Conservation (phyloP, 1,139 yeast species). For the Entelexis paramagnoliae region DNA sequence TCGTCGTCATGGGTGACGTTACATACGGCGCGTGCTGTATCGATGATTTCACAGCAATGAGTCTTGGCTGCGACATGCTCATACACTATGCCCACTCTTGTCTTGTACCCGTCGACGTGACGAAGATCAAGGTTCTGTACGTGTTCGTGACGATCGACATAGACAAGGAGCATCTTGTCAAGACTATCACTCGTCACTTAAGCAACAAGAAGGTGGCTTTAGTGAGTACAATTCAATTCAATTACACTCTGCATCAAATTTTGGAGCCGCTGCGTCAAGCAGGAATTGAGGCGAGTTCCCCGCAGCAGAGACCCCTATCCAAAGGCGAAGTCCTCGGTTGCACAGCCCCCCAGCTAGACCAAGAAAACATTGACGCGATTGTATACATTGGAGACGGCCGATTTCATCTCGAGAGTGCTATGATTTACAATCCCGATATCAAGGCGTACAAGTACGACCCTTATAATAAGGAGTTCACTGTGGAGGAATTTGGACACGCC, state of each 20-base stretch:
- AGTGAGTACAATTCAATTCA: constrained; percentile 94
- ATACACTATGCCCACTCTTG: constrained; percentile 98
- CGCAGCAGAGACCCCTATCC: constrained; percentile 86
- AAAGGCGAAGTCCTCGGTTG: constrained; percentile 96
- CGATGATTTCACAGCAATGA: constrained; percentile 89
- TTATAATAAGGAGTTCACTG: constrained; percentile 78
- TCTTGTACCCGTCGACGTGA: constrained; percentile 86
- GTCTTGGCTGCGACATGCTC: constrained; percentile 85
- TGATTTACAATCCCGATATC: constrained; percentile 91
- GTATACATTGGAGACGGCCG: constrained; percentile 93
- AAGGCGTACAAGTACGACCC: constrained; percentile 95
- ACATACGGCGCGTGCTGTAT: constrained; percentile 98
- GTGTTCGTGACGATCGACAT: constrained; percentile 92
- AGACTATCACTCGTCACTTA: constrained; percentile 66
- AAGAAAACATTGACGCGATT: constrained; percentile 57
- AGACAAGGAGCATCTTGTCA: constrained; percentile 69
- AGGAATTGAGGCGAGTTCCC: constrained; percentile 49
- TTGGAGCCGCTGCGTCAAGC: constrained; percentile 40
- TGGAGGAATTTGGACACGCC: constrained; percentile 77
- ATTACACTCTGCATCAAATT: constrained; percentile 81
- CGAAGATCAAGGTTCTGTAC: constrained; percentile 78
- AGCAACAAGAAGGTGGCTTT: constrained; percentile 54
- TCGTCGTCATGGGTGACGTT: constrained; percentile 96
- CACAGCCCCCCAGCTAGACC: constrained; percentile 72
- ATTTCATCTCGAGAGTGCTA: constrained; percentile 87